Evolutionary conservation across 2,329 filamentous ascomycete species (phyloP).

Genomic region (Lachnellula hyalina): DNA sequence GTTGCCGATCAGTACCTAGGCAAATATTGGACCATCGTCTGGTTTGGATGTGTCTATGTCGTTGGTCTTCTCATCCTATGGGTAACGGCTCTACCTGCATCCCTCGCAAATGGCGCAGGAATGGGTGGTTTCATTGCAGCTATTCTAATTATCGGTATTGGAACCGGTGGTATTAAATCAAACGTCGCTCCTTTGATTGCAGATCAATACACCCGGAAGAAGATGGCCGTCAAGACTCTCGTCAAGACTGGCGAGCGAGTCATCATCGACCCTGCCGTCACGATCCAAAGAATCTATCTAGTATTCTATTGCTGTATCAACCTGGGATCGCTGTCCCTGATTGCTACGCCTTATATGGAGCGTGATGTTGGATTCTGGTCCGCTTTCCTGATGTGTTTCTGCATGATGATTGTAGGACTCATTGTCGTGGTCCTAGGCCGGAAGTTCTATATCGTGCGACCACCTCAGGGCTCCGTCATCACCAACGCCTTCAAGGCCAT

Average conservation of each 20-base stretch:
- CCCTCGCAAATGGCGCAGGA: conserved; percentile 37
- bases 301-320: conserved; percentile 66
- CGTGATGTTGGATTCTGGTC: conserved; percentile 45
- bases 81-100: conserved; percentile 46
- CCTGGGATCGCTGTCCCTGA: conserved; percentile 49
- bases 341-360: conserved; percentile 38
- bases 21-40: conserved; percentile 56
- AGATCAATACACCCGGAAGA: conserved; percentile 46
- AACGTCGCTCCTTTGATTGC: conserved; percentile 61
- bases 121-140: conserved; percentile 48
- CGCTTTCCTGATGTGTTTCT: conserved; percentile 41
- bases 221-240: conserved; percentile 39
- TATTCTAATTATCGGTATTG: conserved; percentile 41
- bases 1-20: conserved; percentile 52
- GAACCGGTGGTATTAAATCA: conserved; percentile 54
- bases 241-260: conserved; percentile 50
- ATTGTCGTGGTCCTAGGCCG: conserved; percentile 45
- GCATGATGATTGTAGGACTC: conserved; percentile 51
- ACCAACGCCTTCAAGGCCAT: conserved; percentile 60
- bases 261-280: conserved; percentile 55
- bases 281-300: conserved; percentile 41
- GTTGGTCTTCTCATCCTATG: conserved; percentile 50
- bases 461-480: conserved; percentile 57
- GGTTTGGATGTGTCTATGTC: conserved; percentile 41
- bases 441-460: conserved; percentile 50